Evolutionary conservation across 768 basidiomycete genomes (phyloP).

Genomic region (Phanerodontia chrysosporium): DNA sequence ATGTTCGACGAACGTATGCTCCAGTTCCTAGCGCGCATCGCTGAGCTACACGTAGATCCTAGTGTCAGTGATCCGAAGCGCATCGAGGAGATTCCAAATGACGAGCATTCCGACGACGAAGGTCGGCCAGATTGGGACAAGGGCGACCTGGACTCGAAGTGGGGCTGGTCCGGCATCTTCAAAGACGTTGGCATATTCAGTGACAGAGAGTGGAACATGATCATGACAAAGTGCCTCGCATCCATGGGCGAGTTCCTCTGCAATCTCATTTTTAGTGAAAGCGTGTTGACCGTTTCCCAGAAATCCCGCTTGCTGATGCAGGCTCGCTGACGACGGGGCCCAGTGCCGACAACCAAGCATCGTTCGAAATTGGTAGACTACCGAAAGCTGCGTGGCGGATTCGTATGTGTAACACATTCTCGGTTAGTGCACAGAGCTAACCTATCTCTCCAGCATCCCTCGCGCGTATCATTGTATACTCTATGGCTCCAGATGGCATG

Average conservation of each 20-base stretch:
- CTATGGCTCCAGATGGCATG: slow-evolving; percentile 68
- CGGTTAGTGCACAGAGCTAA: slow-evolving; percentile 4
- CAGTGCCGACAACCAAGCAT: slow-evolving; percentile 66
- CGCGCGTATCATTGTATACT: slow-evolving; percentile 84
- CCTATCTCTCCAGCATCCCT: slow-evolving; percentile 53
- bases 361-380: slow-evolving; percentile 69
- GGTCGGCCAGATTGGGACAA: slow-evolving; percentile 51
- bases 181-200: slow-evolving; percentile 77
- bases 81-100: slow-evolving; percentile 64
- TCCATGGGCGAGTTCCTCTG: slow-evolving; percentile 73
- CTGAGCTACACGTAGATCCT: slow-evolving; percentile 80
- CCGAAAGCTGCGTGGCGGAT: slow-evolving; percentile 75
- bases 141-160: slow-evolving; percentile 35
- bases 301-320: slow-evolving; percentile 68
- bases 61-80: slow-evolving; percentile 68
- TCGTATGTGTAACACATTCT: slow-evolving; percentile 30
- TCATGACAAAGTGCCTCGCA: slow-evolving; percentile 86
- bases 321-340: slow-evolving; percentile 76
- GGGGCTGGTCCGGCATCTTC: slow-evolving; percentile 48
- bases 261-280: too few species aligned
- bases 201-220: slow-evolving; percentile 75
- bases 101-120: slow-evolving; percentile 61
- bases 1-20: slow-evolving; percentile 89
- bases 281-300: slow-evolving; percentile 29
- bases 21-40: slow-evolving; percentile 71